Evolutionary conservation across 106 monocot species (phyloP).

Genomic region (Triglochin maritima): DNA sequence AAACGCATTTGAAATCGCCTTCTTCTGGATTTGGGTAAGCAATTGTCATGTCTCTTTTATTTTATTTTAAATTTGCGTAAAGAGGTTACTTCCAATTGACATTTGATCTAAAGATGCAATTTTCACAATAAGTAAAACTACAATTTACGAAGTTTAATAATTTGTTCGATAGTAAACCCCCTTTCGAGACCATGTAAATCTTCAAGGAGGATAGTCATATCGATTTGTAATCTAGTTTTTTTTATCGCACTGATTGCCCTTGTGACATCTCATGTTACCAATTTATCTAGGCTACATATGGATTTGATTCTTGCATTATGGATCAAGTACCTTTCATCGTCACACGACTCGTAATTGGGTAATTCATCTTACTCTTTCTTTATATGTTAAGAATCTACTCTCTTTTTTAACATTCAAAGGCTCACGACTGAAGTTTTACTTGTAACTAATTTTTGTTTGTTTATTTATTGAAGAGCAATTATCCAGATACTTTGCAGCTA

Average conservation of each 20-base stretch:
- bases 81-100: too few species aligned
- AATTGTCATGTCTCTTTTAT: too few species aligned
- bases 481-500: slow-evolving; percentile 22
- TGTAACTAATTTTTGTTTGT: not conserved
- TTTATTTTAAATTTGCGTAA: too few species aligned
- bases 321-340: slow-evolving; percentile 16
- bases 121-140: too few species aligned
- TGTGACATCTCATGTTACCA: not conserved
- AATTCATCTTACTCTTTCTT: not conserved
- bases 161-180: too few species aligned
- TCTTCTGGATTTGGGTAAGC: slow-evolving; percentile 54
- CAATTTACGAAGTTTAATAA: too few species aligned
- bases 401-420: not conserved
- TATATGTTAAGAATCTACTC: not conserved
- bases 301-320: slow-evolving; percentile 41
- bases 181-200: not conserved
- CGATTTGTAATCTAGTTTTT: not conserved
- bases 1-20: slow-evolving; percentile 49
- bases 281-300: slow-evolving; percentile 32
- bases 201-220: not conserved
- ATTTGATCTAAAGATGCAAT: too few species aligned
- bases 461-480: slow-evolving; percentile 6
- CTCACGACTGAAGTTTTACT: too few species aligned
- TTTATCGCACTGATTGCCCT: not conserved
- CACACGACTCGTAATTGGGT: slow-evolving; percentile 44